These are phyloP conservation scores for Chenopodium formosanum DNA, from an alignment of 148 eudicot genomes.

Conservation along the genomic window DNA sequence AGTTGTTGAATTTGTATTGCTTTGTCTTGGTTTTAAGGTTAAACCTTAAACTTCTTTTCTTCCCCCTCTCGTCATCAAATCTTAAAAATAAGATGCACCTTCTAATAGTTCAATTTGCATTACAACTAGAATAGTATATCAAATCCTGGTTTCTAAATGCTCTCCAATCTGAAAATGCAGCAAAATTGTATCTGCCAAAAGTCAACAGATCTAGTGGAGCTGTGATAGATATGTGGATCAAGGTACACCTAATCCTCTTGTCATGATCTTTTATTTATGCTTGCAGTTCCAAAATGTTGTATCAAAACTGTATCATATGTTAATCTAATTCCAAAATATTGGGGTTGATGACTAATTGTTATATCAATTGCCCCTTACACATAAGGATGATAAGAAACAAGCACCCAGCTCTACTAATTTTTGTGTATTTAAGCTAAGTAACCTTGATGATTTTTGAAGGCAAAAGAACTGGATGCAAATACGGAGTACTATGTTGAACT, in stretches of 20 bases:
- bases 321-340: neutral
- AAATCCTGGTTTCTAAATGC: constrained; percentile 5
- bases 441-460: constrained; percentile 36
- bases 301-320: neutral
- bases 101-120: neutral
- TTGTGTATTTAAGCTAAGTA: neutral
- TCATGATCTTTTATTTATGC: neutral
- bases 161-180: constrained; percentile 41
- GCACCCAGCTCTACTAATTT: neutral
- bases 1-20: neutral
- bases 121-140: neutral
- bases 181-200: constrained; percentile 72
- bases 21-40: neutral
- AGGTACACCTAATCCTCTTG: constrained; percentile 39
- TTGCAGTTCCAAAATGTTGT: neutral
- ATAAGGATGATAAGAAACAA: neutral
- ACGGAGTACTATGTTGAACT: constrained; percentile 67
- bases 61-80: too few relatives aligned
- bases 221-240: constrained; percentile 80
- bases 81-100: neutral
- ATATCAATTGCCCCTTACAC: neutral
- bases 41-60: neutral
- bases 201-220: constrained; percentile 64
- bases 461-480: constrained; percentile 73
- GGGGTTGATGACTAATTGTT: neutral